These are phyloP conservation scores for Clavispora phyllophila DNA, from an alignment of 805 yeast genomes.

Conservation along the genomic window DNA sequence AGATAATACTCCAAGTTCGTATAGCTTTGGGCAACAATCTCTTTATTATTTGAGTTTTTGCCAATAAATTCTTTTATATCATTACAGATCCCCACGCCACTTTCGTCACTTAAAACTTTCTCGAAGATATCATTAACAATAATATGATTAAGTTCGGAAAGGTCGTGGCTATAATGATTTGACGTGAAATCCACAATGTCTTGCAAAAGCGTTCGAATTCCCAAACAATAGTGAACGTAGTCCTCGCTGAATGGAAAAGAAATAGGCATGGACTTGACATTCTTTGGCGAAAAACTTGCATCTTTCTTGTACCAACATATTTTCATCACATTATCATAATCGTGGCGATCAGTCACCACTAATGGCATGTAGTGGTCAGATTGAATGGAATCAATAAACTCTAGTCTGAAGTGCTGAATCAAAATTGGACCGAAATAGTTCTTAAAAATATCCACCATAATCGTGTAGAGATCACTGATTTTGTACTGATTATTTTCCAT, in stretches of 20 bases:
- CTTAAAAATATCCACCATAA: slow-evolving; percentile 54
- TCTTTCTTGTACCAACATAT: slow-evolving; percentile 66
- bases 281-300: slow-evolving; percentile 40
- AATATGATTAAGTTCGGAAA: slow-evolving; percentile 52
- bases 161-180: slow-evolving; percentile 59
- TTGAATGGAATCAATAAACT: slow-evolving; percentile 58
- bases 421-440: slow-evolving; percentile 53
- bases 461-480: slow-evolving; percentile 54
- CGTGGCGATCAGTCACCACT: slow-evolving; percentile 52
- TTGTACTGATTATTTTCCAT: slow-evolving; percentile 68
- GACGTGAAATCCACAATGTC: slow-evolving; percentile 62
- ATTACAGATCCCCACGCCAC: slow-evolving; percentile 53
- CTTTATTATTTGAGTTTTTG: slow-evolving; percentile 71
- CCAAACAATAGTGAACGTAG: slow-evolving; percentile 81
- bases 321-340: slow-evolving; percentile 58
- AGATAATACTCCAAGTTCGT: slow-evolving; percentile 85
- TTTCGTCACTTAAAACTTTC: slow-evolving; percentile 48
- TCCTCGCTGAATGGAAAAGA: slow-evolving; percentile 77
- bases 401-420: slow-evolving; percentile 50
- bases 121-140: slow-evolving; percentile 63
- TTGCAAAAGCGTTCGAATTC: slow-evolving; percentile 59
- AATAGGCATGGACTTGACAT: slow-evolving; percentile 53
- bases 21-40: slow-evolving; percentile 82
- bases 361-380: slow-evolving; percentile 90
- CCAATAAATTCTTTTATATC: slow-evolving; percentile 53